These are phyloP conservation scores for Oryza glaberrima DNA, from an alignment of 176 grass and related monocot species.

Conservation along the genomic window DNA sequence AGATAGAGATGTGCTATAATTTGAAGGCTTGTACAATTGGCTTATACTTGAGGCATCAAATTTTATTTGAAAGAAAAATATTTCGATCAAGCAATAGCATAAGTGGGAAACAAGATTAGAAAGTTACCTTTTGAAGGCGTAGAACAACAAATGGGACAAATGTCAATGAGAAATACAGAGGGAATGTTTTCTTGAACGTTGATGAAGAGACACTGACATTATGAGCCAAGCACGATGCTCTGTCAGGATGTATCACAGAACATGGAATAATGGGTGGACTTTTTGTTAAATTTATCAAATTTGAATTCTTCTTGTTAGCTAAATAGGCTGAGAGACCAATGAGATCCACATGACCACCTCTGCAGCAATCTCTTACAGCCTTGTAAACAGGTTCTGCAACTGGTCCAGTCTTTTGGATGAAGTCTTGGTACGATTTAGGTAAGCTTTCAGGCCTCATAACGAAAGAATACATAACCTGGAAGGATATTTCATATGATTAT, in stretches of 20 bases:
- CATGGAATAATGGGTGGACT: conserved; percentile 82
- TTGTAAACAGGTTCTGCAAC: conserved; percentile 85
- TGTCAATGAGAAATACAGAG: conserved; percentile 95
- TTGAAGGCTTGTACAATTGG: not conserved
- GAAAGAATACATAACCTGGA: conserved; percentile 98
- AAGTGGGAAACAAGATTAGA: conserved; percentile 29
- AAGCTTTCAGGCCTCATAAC: conserved; percentile 98
- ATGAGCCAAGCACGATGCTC: conserved; percentile 75
- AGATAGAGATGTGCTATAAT: not conserved
- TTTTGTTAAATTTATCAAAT: conserved; percentile 61
- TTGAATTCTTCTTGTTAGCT: conserved; percentile 56
- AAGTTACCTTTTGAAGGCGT: conserved; percentile 91
- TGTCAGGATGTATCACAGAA: conserved; percentile 89
- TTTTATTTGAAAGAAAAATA: conserved; percentile 27
- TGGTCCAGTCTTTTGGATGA: conserved; percentile 97
- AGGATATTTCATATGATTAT: conserved; percentile 42
- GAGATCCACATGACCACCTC: conserved; percentile 81
- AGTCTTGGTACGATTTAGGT: conserved; percentile 96
- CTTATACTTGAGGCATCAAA: conserved; percentile 21
- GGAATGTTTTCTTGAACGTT: conserved; percentile 99
- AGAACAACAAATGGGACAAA: conserved; percentile 97
- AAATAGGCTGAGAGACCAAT: conserved; percentile 66
- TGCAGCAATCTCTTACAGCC: conserved; percentile 81
- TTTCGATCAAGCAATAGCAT: conserved; percentile 5
- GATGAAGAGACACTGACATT: conserved; percentile 68